Evolutionary conservation across 768 basidiomycete genomes (phyloP).

Genomic region (Kwoniella newhampshirensis): DNA sequence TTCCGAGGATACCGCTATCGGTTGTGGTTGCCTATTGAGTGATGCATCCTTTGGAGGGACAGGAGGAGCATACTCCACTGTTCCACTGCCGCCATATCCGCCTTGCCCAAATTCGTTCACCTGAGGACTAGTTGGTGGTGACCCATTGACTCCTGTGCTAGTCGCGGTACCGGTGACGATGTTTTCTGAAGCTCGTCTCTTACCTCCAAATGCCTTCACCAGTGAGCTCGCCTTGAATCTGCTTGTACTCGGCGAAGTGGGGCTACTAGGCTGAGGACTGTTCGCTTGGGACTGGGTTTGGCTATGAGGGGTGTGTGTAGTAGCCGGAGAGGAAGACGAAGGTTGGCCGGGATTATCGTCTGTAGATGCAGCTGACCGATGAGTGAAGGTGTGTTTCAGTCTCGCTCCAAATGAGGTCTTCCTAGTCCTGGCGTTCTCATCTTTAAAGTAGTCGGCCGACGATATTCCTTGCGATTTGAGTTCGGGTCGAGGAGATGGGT

Average conservation of each 20-base stretch:
- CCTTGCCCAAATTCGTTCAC: conserved; percentile 14
- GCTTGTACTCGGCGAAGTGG: conserved; percentile 13
- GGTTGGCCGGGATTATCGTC: background rate
- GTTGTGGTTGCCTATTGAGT: background rate
- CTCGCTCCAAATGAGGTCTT: conserved; percentile 19
- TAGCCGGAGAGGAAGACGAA: background rate
- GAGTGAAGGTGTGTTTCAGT: conserved; percentile 16
- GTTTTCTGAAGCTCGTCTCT: conserved; percentile 14
- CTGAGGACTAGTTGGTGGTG: conserved; percentile 10
- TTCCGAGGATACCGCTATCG: background rate
- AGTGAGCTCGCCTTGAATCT: conserved; percentile 21
- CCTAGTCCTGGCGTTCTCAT: conserved; percentile 11
- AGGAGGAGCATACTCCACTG: conserved; percentile 14
- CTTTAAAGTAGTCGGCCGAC: conserved; percentile 20
- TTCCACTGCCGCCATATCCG: background rate
- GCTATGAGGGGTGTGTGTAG: background rate
- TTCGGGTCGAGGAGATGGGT: conserved; percentile 5
- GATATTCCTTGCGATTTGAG: conserved; percentile 17
- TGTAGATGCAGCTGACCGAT: background rate
- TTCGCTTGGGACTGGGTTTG: background rate
- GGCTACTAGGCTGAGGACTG: conserved; percentile 3
- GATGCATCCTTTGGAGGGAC: conserved; percentile 24
- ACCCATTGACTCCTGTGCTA: conserved; percentile 1
- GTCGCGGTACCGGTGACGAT: background rate
- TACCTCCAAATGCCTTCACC: conserved; percentile 19